Conservation (phyloP, 2,329 filamentous ascomycete species). For the Helotiales sp. region DNA sequence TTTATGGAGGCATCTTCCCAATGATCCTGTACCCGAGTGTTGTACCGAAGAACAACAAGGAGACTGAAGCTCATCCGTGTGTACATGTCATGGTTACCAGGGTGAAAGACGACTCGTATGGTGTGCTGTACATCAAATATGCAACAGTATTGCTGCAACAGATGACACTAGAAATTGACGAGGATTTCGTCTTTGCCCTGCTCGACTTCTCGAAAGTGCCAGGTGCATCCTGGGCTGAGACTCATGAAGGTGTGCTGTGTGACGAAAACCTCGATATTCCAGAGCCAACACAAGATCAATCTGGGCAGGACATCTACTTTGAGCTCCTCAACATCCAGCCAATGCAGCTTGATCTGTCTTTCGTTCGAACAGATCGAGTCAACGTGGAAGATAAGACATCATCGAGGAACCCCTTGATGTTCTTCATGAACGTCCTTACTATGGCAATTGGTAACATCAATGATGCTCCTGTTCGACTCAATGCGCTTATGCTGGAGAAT, state of each 20-base stretch:
- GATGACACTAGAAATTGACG: conserved; percentile 96
- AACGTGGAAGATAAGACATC: conserved; percentile 95
- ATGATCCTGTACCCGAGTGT: conserved; percentile 97
- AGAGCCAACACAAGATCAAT: conserved; percentile 80
- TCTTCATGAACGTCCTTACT: conserved; percentile 96
- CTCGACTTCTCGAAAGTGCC: conserved; percentile 93
- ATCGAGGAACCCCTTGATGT: conserved; percentile 93
- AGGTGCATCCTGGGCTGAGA: conserved; percentile 81
- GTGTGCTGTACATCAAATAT: conserved; percentile 98
- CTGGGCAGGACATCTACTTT: conserved; percentile 95
- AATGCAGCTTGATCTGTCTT: conserved; percentile 96
- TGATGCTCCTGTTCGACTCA: conserved; percentile 91
- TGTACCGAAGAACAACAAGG: conserved; percentile 89
- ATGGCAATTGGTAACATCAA: conserved; percentile 99
- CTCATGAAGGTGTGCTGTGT: conserved; percentile 77
- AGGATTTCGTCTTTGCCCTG: conserved; percentile 96
- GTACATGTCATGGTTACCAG: conserved; percentile 88
- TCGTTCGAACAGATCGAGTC: conserved; percentile 93
- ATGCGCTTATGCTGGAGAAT: conserved; percentile 92
- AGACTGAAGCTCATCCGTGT: conserved; percentile 94
- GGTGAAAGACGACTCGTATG: conserved; percentile 98
- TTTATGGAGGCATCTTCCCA: conserved; percentile 97
- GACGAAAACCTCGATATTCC: conserved; percentile 90
- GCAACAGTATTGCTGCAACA: conserved; percentile 91
- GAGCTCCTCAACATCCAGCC: conserved; percentile 95